Conservation (phyloP, 805 yeast species). For the Metschnikowia anglica region DNA sequence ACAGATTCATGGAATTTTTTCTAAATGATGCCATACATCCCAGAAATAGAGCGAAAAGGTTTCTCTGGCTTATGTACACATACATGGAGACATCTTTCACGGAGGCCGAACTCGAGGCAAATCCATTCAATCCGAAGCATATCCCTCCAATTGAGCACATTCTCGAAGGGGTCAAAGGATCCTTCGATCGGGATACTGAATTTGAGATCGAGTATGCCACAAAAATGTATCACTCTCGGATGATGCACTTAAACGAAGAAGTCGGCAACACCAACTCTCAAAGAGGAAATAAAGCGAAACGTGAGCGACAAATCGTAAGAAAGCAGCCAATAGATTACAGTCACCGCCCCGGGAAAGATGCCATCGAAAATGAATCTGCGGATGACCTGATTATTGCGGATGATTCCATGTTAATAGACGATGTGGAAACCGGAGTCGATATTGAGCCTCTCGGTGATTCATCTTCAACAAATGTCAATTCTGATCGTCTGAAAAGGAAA, state of each 20-base stretch:
- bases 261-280: constrained; percentile 35
- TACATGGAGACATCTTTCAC: constrained; percentile 72
- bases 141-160: constrained; percentile 40
- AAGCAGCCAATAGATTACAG: constrained; percentile 6
- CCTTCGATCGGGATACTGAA: constrained; percentile 48
- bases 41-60: constrained; percentile 62
- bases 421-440: constrained; percentile 23
- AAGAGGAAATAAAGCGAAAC: constrained; percentile 31
- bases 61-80: constrained; percentile 81
- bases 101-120: constrained; percentile 46
- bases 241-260: constrained; percentile 41
- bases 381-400: constrained; percentile 14
- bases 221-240: constrained; percentile 46
- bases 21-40: constrained; percentile 62
- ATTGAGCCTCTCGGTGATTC: constrained; percentile 11
- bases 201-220: constrained; percentile 49
- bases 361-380: constrained; percentile 8
- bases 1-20: constrained; percentile 71
- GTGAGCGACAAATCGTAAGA: constrained; percentile 22
- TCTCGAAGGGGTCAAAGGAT: constrained; percentile 25
- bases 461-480: neutral
- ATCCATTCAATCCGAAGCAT: constrained; percentile 54
- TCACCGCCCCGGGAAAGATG: constrained; percentile 1
- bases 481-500: constrained; percentile 15
- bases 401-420: constrained; percentile 12